Evolutionary conservation across 2,329 filamentous ascomycete genomes (phyloP).

Genomic region (Xylariaceae sp.): DNA sequence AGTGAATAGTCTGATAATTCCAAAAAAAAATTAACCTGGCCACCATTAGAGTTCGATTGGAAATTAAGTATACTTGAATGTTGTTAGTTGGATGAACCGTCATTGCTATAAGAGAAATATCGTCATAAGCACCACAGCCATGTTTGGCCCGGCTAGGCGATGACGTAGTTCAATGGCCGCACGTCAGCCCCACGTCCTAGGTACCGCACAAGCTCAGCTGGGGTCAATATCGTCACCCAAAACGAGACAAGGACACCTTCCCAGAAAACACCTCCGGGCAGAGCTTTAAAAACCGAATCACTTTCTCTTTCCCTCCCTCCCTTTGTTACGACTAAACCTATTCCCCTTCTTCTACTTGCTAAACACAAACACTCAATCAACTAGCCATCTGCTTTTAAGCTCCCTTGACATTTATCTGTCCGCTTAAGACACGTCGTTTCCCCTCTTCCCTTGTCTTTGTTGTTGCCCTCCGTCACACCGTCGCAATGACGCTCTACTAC

Average conservation of each 20-base stretch:
- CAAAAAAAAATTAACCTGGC: no score
- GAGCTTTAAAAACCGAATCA: conserved; percentile 10
- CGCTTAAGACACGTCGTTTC: not conserved
- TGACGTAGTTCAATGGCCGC: not conserved
- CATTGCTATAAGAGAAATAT: no score
- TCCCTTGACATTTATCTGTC: not conserved
- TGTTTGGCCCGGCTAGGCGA: not conserved
- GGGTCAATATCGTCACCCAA: conserved; percentile 18
- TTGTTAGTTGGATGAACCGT: no score
- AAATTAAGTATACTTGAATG: not conserved
- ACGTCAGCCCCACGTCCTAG: not conserved
- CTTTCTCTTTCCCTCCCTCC: not conserved
- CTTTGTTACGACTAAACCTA: not conserved
- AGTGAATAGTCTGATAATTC: no score
- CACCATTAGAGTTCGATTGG: no score
- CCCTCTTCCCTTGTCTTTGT: conserved; percentile 3
- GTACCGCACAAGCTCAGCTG: conserved; percentile 11
- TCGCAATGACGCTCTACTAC: conserved; percentile 49
- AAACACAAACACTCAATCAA: not conserved
- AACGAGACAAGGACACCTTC: conserved; percentile 25
- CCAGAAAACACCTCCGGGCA: conserved; percentile 7
- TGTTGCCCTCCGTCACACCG: conserved; percentile 9
- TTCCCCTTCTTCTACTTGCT: not conserved
- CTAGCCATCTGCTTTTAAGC: not conserved
- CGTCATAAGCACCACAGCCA: no score